These are phyloP conservation scores for Colletotrichum truncatum DNA, from an alignment of 2,329 filamentous ascomycete species.

Conservation along the genomic window DNA sequence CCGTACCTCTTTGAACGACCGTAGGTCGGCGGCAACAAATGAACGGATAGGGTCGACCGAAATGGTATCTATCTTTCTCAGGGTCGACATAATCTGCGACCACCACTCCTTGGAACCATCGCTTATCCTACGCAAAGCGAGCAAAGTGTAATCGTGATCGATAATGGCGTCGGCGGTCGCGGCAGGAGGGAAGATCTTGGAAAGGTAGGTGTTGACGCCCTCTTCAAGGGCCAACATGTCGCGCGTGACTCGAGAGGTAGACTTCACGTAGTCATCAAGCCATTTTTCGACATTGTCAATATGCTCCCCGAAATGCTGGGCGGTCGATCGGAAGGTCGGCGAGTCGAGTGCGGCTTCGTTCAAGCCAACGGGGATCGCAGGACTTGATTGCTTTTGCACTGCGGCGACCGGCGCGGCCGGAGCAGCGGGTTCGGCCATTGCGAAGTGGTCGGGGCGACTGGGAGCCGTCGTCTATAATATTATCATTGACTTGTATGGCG, in stretches of 20 bases:
- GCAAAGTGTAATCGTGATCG: slow-evolving; percentile 93
- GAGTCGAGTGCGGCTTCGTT: slow-evolving; percentile 97
- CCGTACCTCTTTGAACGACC: slow-evolving; percentile 85
- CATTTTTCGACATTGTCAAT: slow-evolving; percentile 91
- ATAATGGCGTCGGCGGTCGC: slow-evolving; percentile 84
- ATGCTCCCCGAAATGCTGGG: slow-evolving; percentile 89
- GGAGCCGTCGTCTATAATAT: neutral
- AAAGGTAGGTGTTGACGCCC: slow-evolving; percentile 79
- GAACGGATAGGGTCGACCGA: slow-evolving; percentile 83
- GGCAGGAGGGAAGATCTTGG: slow-evolving; percentile 77
- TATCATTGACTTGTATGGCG: slow-evolving; percentile 10
- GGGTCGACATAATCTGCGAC: slow-evolving; percentile 76
- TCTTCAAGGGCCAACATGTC: slow-evolving; percentile 80
- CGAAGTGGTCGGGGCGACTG: neutral
- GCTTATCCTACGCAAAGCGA: slow-evolving; percentile 84
- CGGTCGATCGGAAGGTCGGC: slow-evolving; percentile 90
- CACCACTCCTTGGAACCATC: slow-evolving; percentile 91
- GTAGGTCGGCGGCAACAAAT: slow-evolving; percentile 83
- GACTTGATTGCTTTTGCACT: slow-evolving; percentile 39
- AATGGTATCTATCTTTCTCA: slow-evolving; percentile 80
- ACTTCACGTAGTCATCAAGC: slow-evolving; percentile 73
- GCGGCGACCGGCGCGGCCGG: slow-evolving; percentile 14
- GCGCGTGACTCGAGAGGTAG: slow-evolving; percentile 64
- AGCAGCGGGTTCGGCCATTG: slow-evolving; percentile 28
- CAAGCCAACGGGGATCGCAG: slow-evolving; percentile 78